Conservation (phyloP, 352 stramenopile species). For the Globisporangium paddicum region DNA sequence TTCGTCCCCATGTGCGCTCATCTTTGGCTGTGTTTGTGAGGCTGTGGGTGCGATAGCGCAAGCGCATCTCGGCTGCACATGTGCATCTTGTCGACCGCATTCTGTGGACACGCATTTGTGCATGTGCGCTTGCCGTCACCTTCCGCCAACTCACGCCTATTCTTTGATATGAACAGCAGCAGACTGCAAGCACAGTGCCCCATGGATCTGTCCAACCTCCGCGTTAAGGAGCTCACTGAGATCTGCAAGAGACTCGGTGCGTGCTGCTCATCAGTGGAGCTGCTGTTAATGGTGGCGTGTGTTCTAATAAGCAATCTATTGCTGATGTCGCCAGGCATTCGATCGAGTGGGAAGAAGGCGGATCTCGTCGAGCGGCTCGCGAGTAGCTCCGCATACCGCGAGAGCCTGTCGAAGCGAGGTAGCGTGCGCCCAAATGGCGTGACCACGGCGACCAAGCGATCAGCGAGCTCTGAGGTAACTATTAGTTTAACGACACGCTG, state of each 20-base stretch:
- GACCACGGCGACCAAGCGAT: slow-evolving; percentile 28
- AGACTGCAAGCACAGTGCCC: neutral
- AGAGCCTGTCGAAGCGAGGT: slow-evolving; percentile 26
- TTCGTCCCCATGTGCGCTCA: neutral
- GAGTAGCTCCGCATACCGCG: slow-evolving; percentile 44
- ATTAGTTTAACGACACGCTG: neutral
- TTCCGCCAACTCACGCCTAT: neutral
- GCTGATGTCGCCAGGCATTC: slow-evolving; percentile 41
- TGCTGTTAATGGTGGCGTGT: neutral
- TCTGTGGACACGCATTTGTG: no score
- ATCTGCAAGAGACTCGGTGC: slow-evolving; percentile 54
- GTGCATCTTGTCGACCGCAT: no score
- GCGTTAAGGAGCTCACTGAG: slow-evolving; percentile 78
- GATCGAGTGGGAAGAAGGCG: slow-evolving; percentile 63
- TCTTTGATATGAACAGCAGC: neutral
- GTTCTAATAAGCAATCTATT: neutral
- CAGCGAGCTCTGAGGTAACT: slow-evolving; percentile 21
- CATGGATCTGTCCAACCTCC: slow-evolving; percentile 69
- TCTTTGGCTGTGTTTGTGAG: neutral
- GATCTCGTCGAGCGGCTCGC: slow-evolving; percentile 75
- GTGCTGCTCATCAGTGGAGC: neutral
- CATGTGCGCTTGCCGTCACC: neutral
- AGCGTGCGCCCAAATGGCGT: slow-evolving; percentile 11
- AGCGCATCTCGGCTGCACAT: no score
- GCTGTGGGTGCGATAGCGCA: neutral